phyloP scores from a whole-genome alignment of 495 filamentous ascomycete genomes.

The Achaetomiella virescens region DNA sequence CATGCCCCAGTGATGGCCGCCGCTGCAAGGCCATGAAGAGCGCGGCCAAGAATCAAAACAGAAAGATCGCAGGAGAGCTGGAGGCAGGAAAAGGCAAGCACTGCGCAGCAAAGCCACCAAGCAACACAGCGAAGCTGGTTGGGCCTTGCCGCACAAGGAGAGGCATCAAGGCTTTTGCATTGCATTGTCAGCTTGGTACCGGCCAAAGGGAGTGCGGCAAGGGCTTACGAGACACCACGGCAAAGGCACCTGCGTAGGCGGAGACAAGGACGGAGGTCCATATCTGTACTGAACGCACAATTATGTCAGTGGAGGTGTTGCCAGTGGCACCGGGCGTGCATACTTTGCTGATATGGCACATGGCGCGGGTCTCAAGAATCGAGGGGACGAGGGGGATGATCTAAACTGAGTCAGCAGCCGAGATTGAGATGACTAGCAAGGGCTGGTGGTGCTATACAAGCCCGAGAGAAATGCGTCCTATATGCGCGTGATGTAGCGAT shows the following conservation, averaged over 20 bases:
- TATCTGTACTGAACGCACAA: slow-evolving; percentile 18
- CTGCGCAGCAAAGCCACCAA: slow-evolving; percentile 19
- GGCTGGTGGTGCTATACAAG: neutral
- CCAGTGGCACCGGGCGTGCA: neutral
- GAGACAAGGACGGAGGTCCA: slow-evolving; percentile 26
- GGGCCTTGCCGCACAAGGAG: slow-evolving; percentile 15
- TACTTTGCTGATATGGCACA: slow-evolving; percentile 20
- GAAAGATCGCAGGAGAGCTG: slow-evolving; percentile 16
- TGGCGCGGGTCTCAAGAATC: slow-evolving; percentile 16
- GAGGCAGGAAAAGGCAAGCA: slow-evolving; percentile 18
- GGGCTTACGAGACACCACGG: slow-evolving; percentile 24
- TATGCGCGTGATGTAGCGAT: no score
- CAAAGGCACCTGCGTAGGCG: slow-evolving; percentile 26
- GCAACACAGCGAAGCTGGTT: slow-evolving; percentile 7
- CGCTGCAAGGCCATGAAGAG: slow-evolving; percentile 22
- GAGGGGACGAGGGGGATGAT: slow-evolving; percentile 24
- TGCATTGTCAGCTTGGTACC: neutral
- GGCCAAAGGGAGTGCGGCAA: neutral
- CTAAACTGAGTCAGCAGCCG: neutral
- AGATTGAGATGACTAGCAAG: neutral
- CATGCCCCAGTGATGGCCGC: slow-evolving; percentile 19
- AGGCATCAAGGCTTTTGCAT: slow-evolving; percentile 21
- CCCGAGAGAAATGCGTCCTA: slow-evolving; percentile 11
- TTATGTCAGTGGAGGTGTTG: neutral
- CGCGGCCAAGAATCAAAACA: slow-evolving; percentile 20